Evolutionary conservation across 164 flowering plant genomes (phyloP), one percentile per base, ranked within the genome.

Genomic region (Nymphaea colorata): DNA sequence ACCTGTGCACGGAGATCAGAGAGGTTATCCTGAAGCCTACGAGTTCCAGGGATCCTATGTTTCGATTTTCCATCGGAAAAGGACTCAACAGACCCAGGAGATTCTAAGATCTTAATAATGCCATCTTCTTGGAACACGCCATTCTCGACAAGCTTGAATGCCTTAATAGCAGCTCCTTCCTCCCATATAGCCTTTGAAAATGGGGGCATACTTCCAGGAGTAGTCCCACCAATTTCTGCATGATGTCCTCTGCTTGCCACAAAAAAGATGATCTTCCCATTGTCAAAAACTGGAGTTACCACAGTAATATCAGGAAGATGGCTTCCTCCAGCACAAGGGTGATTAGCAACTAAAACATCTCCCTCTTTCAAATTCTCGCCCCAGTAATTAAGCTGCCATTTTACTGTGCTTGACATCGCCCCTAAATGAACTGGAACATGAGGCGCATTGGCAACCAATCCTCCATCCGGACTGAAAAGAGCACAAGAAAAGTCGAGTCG

Each of bases 181-280:
- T 94, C 97, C 88, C 87, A 88, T 76, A 94, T 90, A 67, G 84
- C 75, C 79, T 88, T 91, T 3, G 98, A 94, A 78, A 94, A 91
- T 43, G 99, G 99, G 3, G 99, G 99, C 99, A 94, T 94, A 74
- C 99, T 94, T 76, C 99, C 98, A 10, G 99, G 97, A 70, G 99
- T 91, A 62, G 90, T 88, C 66, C 99, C 99, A n/a, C 99, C 99
- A 44, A 94, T 90, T 78, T 91, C 98, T 36, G 99, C 96, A 83
- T 94, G 99, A 73, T 94, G 99, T 17, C 99, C 99, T 79, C 99
- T 84, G 69, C 95, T 94, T 51, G 99, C 99, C 65, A 94, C 96
- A 63, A 94, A 94, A 78, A 94, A 94, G 11, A 94, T 90, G 62
- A 94, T 73, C 59, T 85, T 82, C 55, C 88, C 89, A 14, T 82